Evolutionary conservation across 805 yeast genomes (phyloP).

Genomic region (Myxozyma neglecta): DNA sequence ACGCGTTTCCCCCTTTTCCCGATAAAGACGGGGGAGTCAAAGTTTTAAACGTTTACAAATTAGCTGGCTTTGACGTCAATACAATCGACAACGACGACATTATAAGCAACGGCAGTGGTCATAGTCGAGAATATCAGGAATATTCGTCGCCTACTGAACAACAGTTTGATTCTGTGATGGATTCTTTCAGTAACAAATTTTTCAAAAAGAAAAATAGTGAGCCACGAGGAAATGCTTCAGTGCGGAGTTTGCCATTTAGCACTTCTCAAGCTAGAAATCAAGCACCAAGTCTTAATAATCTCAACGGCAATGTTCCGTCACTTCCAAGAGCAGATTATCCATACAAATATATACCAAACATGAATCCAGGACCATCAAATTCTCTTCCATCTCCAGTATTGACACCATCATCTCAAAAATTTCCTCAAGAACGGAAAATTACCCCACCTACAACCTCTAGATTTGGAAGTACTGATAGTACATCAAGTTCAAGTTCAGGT

Average conservation of each 20-base stretch:
- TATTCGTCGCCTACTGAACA: background rate
- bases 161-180: no score
- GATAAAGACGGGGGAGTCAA: conserved; percentile 38
- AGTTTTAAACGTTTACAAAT: conserved; percentile 41
- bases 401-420: background rate
- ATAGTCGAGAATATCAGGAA: background rate
- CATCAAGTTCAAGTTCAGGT: background rate
- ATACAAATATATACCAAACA: no score
- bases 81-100: background rate
- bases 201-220: no score
- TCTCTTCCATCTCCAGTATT: no score
- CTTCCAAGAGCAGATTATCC: background rate
- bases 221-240: no score
- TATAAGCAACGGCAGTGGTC: background rate
- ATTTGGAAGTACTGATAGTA: background rate
- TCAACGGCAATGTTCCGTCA: background rate
- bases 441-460: background rate
- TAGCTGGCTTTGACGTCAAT: conserved; percentile 47
- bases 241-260: background rate
- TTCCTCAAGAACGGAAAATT: background rate
- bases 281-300: background rate
- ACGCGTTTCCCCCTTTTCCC: conserved; percentile 45
- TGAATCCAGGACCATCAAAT: no score
- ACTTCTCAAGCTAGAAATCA: background rate
- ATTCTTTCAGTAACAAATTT: no score